Evolutionary conservation across 2,329 filamentous ascomycete species (phyloP), one percentile per base, ranked within the genome.

Genomic region (Epichloe sp.): DNA sequence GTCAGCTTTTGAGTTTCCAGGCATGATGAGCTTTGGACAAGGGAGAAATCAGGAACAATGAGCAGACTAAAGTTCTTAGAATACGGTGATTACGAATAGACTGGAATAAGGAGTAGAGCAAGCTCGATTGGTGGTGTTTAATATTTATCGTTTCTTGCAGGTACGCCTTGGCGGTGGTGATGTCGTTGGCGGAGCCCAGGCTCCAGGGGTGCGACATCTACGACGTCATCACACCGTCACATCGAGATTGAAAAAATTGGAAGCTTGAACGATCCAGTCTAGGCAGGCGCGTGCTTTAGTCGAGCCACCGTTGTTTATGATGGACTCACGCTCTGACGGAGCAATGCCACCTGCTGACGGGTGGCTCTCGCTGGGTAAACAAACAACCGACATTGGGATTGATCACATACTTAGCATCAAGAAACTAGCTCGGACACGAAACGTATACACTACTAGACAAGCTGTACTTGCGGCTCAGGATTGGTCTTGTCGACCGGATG

Each of bases 1-100:
- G 58, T 86, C 87, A 63, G 91, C 85, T 63, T 74, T 84, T 52
- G 84, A 86, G 54, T 71, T 60, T 55, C 63, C 65, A 53, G 64
- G 62, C 67, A 68, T 69, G 52, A 38, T 64, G 55, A 47, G 23
- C 3, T 17, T 36, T 36, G 21, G 46, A 19, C 19, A 7, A 5
- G 14, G 8, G 23, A 7, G 26, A 21, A 21, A 0, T 12, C 23
- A 7, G 19, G n/a, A 21, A 0, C 5, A 36, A 26, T 14, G 8
- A 21, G 15, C 3, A 15, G 14, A 14, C 15, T 35, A 17, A 3
- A 34, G 26, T 42, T 21, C 11, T 42, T n/a, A 8, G n/a, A 36
- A 2, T n/a, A 17, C 4, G 40, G n/a, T 15, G 12, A 36, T 11
- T 31, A 26, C 4, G 42, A 40, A 11, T 17, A 17, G 15, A 26